Conservation (phyloP, 805 yeast species). For the Wickerhamiella kurtzmanii region DNA sequence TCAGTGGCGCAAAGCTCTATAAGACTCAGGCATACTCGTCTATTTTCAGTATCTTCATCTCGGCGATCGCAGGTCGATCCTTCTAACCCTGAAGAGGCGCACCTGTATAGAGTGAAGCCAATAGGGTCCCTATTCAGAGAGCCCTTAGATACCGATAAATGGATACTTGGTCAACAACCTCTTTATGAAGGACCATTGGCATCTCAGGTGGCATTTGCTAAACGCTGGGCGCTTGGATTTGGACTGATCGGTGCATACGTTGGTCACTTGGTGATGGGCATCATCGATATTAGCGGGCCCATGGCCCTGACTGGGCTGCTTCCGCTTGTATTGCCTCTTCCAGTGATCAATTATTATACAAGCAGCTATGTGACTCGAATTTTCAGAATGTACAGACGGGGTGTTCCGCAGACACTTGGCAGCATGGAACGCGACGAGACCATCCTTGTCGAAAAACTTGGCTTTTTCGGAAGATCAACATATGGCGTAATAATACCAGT, state of each 20-base stretch:
- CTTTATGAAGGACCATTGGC: conserved; percentile 52
- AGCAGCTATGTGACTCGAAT: conserved; percentile 58
- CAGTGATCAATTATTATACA: conserved; percentile 42
- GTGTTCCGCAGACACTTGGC: conserved; percentile 49
- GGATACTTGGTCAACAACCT: conserved; percentile 44
- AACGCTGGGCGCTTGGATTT: conserved; percentile 48
- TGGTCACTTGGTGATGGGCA: conserved; percentile 35
- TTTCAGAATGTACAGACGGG: conserved; percentile 52
- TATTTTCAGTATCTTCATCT: neutral
- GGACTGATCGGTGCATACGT: conserved; percentile 48
- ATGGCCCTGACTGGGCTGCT: conserved; percentile 32
- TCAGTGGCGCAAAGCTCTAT: neutral
- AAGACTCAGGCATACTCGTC: neutral
- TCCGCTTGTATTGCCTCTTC: conserved; percentile 40
- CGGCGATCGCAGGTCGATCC: conserved; percentile 18
- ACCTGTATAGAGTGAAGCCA: conserved; percentile 28
- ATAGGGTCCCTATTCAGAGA: conserved; percentile 32
- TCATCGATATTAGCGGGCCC: conserved; percentile 40
- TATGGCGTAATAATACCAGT: conserved; percentile 49
- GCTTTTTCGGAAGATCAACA: conserved; percentile 50
- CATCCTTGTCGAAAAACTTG: conserved; percentile 53
- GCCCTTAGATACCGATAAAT: conserved; percentile 37
- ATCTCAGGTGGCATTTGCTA: conserved; percentile 47
- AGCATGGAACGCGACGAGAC: conserved; percentile 48
- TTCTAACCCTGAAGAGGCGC: conserved; percentile 32